Evolutionary conservation across 148 eudicot genomes (phyloP).

Genomic region (Rhododendron henanense): DNA sequence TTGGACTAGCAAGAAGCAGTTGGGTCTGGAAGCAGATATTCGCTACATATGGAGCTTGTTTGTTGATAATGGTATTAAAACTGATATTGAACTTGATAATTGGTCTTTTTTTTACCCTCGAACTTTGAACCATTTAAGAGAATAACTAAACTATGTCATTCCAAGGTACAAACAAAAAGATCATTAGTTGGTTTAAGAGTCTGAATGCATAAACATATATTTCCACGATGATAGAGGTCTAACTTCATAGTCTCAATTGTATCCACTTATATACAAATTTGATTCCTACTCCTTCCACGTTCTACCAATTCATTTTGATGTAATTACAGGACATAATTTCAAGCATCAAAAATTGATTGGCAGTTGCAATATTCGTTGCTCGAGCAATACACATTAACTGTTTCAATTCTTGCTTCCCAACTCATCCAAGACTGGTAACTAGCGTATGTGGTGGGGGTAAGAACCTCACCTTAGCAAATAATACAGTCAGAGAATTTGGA

Average conservation of each 20-base stretch:
- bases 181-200: background rate
- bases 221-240: background rate
- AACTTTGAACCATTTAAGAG: background rate
- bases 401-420: background rate
- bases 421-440: background rate
- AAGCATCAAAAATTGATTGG: background rate
- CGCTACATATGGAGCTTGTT: too few relatives aligned
- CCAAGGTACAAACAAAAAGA: background rate
- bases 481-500: slow-evolving; percentile 64
- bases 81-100: too few relatives aligned
- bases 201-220: background rate
- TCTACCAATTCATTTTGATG: background rate
- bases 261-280: background rate
- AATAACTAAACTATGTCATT: background rate
- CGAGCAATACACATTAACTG: background rate
- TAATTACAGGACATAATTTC: background rate
- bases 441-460: background rate
- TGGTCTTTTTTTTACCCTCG: too few relatives aligned
- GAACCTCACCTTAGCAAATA: slow-evolving; percentile 67
- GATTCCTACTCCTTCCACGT: background rate
- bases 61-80: too few relatives aligned
- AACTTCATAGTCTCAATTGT: background rate
- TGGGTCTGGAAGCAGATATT: too few relatives aligned
- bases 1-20: too few relatives aligned
- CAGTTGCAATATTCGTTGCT: background rate